Percentiles rank a stretch among this genome's conserved stretches.
Evolutionary conservation across 2,329 filamentous ascomycete species (phyloP).

Genomic region (Fonsecaea erecta): DNA sequence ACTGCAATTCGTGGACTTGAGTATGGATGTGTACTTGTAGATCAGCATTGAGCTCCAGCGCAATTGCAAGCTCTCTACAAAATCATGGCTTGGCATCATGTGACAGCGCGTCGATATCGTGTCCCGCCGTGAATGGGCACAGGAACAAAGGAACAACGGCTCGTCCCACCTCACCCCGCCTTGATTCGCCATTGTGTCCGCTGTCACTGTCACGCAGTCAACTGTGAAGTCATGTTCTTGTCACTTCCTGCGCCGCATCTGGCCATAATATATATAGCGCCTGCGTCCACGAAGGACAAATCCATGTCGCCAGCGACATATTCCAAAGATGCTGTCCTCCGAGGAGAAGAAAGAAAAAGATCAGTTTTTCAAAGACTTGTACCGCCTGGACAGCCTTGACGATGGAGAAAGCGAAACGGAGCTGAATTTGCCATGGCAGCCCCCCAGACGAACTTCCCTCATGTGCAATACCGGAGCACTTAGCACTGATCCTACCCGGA

Average conservation of each 20-base stretch:
- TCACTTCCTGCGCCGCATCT: slow-evolving; percentile 1
- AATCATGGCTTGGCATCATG: slow-evolving; percentile 26
- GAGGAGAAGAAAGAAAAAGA: slow-evolving; percentile 33
- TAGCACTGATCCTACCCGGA: not conserved
- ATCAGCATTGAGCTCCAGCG: not conserved
- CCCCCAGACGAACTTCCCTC: not conserved
- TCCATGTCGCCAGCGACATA: not conserved
- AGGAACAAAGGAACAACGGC: slow-evolving; percentile 14
- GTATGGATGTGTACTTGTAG: not conserved
- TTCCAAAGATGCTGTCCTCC: slow-evolving; percentile 24
- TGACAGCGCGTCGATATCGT: slow-evolving; percentile 24
- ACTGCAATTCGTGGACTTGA: not conserved
- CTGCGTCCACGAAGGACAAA: not conserved
- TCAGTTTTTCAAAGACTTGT: slow-evolving; percentile 35
- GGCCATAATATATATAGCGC: not conserved
- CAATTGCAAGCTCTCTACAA: not conserved
- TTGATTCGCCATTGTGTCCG: slow-evolving; percentile 13
- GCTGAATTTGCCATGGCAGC: slow-evolving; percentile 1
- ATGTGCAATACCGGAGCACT: not conserved
- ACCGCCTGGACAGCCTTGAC: slow-evolving; percentile 37
- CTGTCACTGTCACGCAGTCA: slow-evolving; percentile 1
- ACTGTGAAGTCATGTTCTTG: not conserved
- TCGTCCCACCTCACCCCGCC: slow-evolving; percentile 27
- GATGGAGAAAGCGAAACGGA: slow-evolving; percentile 36
- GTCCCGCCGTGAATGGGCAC: slow-evolving; percentile 11